Evolutionary conservation across 106 monocot genomes (phyloP), one percentile per base, ranked within the genome.

Genomic region (Allium sativum): DNA sequence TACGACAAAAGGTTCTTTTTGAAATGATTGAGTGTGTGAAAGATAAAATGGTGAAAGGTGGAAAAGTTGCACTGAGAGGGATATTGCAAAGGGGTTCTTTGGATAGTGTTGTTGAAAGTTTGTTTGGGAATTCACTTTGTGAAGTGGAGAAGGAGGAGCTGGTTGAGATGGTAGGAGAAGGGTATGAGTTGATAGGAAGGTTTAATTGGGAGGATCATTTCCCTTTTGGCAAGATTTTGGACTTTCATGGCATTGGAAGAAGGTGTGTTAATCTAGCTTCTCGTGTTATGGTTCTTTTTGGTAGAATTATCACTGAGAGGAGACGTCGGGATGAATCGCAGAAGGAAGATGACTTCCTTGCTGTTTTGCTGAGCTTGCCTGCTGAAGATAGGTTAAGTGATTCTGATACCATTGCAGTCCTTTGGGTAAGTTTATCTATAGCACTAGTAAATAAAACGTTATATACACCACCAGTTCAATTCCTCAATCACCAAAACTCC

Each of bases 181-280:
- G 77, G 55, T 85, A 85, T 58, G 75, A 75, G 61, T 22, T 81
- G 48, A 75, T 85, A 21, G 70, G 80, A 15, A 66, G 21, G 43
- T 80, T 88, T 53, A 76, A 76, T 66, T 80, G 75, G 80, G 62
- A 65, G 21, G 80, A 80, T 45, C 80, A 80, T 18, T 59, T 80
- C 19, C 76, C 75, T 1, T 12, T 13, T 31, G 64, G 72, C 0
- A 40, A 45, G 45, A 40, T 62, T 52, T 40, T 80, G 52, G 80
- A 80, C 48, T 48, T 76, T 18, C 64, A 76, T 16, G 80, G 75
- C 0, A 55, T 80, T 10, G 63, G 72, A 47, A 72, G 54, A 54
- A 68, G 76, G 72, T 80, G 80, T 21, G 53, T 18, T 42, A 31
- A 31, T 18, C 43, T 80, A 58, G 62, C 68, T 6, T 13, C 13